phyloP scores from a whole-genome alignment of 1,284 basidiomycete species.

The Irpex rosettiformis region DNA sequence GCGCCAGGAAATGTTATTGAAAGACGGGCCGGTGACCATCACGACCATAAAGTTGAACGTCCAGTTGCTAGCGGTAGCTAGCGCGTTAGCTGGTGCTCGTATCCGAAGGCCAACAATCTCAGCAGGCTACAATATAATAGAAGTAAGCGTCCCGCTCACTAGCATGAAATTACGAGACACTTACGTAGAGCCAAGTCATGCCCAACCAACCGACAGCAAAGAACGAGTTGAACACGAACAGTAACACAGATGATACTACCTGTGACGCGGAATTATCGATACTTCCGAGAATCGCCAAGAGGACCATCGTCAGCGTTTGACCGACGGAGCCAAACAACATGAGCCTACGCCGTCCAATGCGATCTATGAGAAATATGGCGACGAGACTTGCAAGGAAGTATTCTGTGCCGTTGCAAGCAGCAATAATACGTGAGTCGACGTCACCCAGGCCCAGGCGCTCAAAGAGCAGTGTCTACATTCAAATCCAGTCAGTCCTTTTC shows the following conservation, averaged over 20 bases:
- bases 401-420: constrained; percentile 68
- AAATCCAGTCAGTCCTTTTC: neutral
- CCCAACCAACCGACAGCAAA: constrained; percentile 74
- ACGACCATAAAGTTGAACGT: constrained; percentile 65
- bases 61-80: constrained; percentile 69
- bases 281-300: constrained; percentile 54
- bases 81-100: constrained; percentile 64
- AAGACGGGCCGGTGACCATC: constrained; percentile 65
- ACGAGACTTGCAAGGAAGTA: constrained; percentile 62
- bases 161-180: constrained; percentile 19
- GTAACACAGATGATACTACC: constrained; percentile 54
- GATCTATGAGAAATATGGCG: constrained; percentile 58
- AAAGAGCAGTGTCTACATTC: constrained; percentile 49
- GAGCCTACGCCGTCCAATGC: constrained; percentile 58
- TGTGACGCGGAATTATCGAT: constrained; percentile 44
- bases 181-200: constrained; percentile 67
- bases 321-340: constrained; percentile 69
- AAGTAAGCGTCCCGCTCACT: constrained; percentile 4
- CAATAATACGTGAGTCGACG: constrained; percentile 60
- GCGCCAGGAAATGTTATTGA: constrained; percentile 57
- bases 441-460: constrained; percentile 58
- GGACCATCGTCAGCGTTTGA: constrained; percentile 59
- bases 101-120: constrained; percentile 62
- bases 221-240: constrained; percentile 70
- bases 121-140: constrained; percentile 42